Base-by-base conservation (phyloP, 2,329 filamentous ascomycete genomes). In the Colletotrichum trifolii region DNA sequence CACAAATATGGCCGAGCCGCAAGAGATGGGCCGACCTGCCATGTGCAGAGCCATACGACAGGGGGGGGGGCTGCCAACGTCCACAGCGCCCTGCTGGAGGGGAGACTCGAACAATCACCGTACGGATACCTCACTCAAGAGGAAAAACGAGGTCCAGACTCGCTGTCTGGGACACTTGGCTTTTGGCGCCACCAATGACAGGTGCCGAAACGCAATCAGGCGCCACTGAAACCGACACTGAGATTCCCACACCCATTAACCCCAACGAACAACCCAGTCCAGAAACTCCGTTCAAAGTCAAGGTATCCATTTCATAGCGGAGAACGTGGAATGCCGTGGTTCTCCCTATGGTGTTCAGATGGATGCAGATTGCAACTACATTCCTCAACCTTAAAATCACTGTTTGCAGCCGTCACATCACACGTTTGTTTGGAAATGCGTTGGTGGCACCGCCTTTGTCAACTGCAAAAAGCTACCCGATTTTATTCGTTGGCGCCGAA, bases 401-500 rank as follows among this genome's bases (percentile, higher is more conserved):
- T 10, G 36, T 54, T 34, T 25, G 38, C 57, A 17, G 36, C 34
- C n/a, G 45, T 11, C 36, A 57, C 15, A 12, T 46, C 43, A 56
- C 15, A 56, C 33, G 45, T 6, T 47, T 43, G 39, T 33, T 15
- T 35, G 13, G 9, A 10, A 9, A 38, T 25, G 25, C 34, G 34
- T n/a, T 36, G 34, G 25, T 25, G 55, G 46, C 46, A 58, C 38
- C 36, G 38, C 54, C 49, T 38, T 61, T 54, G 43, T 50, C 43
- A 54, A 59, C 57, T 62, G 38, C 57, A 53, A 71, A 73, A 72
- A 72, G 73, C 71, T 69, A 71, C 73, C 73, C 71, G 70, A 64
- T 72, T 66, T 72, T 70, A 72, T 72, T 72, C 68, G 73, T 64
- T 74, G 73, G 73, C 74, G 73, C 73, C 73, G 60, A 73, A 57